A percentile compares a stretch with the other conserved stretches of the same genome.
Conservation (phyloP, 2,329 filamentous ascomycete species). For the Monilinia aucupariae region DNA sequence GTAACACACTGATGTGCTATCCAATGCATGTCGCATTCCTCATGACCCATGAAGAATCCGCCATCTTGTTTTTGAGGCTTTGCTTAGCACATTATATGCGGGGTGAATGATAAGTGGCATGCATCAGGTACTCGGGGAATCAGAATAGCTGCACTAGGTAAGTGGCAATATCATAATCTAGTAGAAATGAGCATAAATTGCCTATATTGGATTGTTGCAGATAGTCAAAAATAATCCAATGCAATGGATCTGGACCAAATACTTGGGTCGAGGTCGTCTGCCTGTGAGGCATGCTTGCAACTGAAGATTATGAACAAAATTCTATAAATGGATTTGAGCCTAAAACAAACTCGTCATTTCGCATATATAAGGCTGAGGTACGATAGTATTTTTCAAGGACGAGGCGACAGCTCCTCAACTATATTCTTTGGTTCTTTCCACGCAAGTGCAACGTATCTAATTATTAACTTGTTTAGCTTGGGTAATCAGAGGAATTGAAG, state of each 20-base stretch:
- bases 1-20: background rate
- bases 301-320: background rate
- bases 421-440: conserved; percentile 37
- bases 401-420: conserved; percentile 33
- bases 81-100: conserved; percentile 7
- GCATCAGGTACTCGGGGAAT: background rate
- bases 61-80: conserved; percentile 1
- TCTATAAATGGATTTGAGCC: background rate
- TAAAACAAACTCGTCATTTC: background rate
- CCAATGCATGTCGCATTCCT: background rate
- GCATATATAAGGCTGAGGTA: conserved; percentile 4
- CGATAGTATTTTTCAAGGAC: conserved; percentile 3
- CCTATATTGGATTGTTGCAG: background rate
- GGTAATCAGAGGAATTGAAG: background rate
- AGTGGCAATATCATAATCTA: background rate
- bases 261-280: background rate
- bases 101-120: background rate
- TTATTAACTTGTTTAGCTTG: conserved; percentile 9
- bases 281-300: background rate
- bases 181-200: background rate
- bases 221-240: background rate
- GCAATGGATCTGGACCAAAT: background rate
- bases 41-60: conserved; percentile 10
- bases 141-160: background rate
- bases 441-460: conserved; percentile 35